Evolutionary conservation across 805 yeast species (phyloP), one percentile per base, ranked within the genome.

Genomic region (Myxozyma udenii): DNA sequence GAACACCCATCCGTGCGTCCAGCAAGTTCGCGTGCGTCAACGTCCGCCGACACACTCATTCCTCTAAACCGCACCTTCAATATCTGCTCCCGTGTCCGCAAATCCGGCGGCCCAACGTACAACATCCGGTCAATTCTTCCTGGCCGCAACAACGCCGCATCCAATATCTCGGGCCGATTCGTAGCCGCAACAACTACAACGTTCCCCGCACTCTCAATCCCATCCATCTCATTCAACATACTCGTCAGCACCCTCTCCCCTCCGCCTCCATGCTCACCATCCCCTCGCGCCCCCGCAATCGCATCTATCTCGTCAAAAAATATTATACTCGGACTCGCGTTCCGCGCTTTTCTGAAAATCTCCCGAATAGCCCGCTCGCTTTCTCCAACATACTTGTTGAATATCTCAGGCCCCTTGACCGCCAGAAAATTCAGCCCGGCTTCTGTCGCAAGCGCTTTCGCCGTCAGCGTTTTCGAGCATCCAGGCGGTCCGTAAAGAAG

Each of bases 241-340:
- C 98, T 85, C 1, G 97, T 91, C 53, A 93, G 72, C 0, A 93
- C 97, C 62, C 95, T 85, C 56, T 81, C 87, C 18, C 84, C 77
- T n/a, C n/a, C n/a, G n/a, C n/a, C n/a, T 0, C 88, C 83, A 0
- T 81, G 71, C 16, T 72, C 77, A 1, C 77, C 72, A 19, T 82
- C 85, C 1, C 69, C 69, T 61, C 98, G 74, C 48, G 85, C 84
- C 0, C 86, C 80, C 3, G 95, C 83, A 35, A 93, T 71, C 0
- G 98, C 98, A 70, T 93, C 99, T 45, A 93, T 89, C 68, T 93
- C 99, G 73, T 91, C 98, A 65, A 91, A 90, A 66, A 91, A 91
- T 4, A 91, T 85, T 54, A 91, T 89, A 55, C 95, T 85, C 7
- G 98, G 98, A 0, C 95, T 78, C 1, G 97, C 96, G 4, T 95